Percentiles rank a stretch among this genome's conserved stretches.
phyloP scores from a whole-genome alignment of 768 basidiomycete species.

The Saitozyma sp. region DNA sequence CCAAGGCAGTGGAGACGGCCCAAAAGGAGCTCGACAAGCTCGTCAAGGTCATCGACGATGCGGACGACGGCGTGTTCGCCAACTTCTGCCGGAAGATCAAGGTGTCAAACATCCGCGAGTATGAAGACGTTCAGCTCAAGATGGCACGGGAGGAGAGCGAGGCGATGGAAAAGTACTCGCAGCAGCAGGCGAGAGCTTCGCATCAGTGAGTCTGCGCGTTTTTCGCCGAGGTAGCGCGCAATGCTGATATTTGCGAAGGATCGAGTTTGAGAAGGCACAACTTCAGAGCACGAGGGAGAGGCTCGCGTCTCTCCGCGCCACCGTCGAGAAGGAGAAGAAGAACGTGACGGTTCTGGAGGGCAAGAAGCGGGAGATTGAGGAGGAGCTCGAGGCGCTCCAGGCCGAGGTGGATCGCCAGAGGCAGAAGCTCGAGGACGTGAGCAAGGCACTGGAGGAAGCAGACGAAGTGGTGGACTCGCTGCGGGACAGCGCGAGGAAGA shows the following conservation, averaged over 20 bases:
- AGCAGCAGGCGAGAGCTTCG: conserved; percentile 77
- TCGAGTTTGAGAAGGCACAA: conserved; percentile 78
- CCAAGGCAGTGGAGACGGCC: conserved; percentile 60
- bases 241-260: conserved; percentile 56
- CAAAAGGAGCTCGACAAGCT: conserved; percentile 62
- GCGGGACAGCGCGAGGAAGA: conserved; percentile 68
- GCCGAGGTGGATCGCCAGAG: conserved; percentile 65
- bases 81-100: conserved; percentile 77
- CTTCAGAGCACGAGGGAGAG: conserved; percentile 67
- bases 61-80: conserved; percentile 76
- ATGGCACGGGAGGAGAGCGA: conserved; percentile 85
- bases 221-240: neutral
- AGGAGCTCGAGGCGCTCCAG: conserved; percentile 31
- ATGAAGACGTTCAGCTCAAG: conserved; percentile 86
- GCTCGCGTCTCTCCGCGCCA: conserved; percentile 57
- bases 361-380: conserved; percentile 48
- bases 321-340: conserved; percentile 64
- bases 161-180: conserved; percentile 76
- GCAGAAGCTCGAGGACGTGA: conserved; percentile 66
- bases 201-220: conserved; percentile 65
- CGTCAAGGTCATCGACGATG: conserved; percentile 64
- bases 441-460: conserved; percentile 62
- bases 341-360: conserved; percentile 60
- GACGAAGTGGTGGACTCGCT: conserved; percentile 66
- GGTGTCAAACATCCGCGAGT: conserved; percentile 81